Percentiles rank a stretch among this genome's conserved stretches.
Evolutionary conservation across 1,139 yeast species (phyloP).

Genomic region (Scheffersomyces lignicola): DNA sequence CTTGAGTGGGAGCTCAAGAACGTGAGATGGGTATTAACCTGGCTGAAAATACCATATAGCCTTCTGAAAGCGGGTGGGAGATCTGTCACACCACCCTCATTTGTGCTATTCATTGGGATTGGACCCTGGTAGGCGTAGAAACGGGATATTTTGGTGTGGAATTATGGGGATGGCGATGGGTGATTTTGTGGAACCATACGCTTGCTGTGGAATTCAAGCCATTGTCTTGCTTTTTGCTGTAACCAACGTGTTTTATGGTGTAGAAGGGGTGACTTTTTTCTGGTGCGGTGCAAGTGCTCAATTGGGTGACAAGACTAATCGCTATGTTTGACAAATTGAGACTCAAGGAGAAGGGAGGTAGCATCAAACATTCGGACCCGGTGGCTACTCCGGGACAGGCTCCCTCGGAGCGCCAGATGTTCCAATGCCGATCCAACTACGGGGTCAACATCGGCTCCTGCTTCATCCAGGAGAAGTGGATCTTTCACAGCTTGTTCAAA

Average conservation of each 20-base stretch:
- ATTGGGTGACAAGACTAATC: too few species aligned
- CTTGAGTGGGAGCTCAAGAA: conserved; percentile 45
- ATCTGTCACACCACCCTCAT: background rate
- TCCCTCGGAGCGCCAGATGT: conserved; percentile 55
- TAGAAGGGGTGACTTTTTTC: too few species aligned
- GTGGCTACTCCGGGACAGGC: conserved; percentile 28
- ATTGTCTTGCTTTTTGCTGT: too few species aligned
- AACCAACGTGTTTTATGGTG: too few species aligned
- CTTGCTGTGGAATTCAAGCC: too few species aligned
- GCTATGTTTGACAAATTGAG: conserved; percentile 47
- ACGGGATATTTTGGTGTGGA: too few species aligned
- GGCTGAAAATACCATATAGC: conserved; percentile 24
- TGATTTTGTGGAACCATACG: too few species aligned
- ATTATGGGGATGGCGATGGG: too few species aligned
- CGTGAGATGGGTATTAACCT: conserved; percentile 44
- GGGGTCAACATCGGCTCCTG: conserved; percentile 90
- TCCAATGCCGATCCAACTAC: conserved; percentile 64
- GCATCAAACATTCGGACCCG: conserved; percentile 27
- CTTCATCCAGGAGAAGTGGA: conserved; percentile 79
- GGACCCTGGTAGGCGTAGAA: too few species aligned
- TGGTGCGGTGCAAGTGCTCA: too few species aligned
- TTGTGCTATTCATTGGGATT: too few species aligned
- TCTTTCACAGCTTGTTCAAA: conserved; percentile 54
- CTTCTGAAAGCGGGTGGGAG: conserved; percentile 12
- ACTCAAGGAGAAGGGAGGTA: conserved; percentile 37